Percentiles rank a stretch among this genome's conserved stretches.
phyloP scores from a whole-genome alignment of 2,329 filamentous ascomycete genomes.

The Uncinocarpus reesii region DNA sequence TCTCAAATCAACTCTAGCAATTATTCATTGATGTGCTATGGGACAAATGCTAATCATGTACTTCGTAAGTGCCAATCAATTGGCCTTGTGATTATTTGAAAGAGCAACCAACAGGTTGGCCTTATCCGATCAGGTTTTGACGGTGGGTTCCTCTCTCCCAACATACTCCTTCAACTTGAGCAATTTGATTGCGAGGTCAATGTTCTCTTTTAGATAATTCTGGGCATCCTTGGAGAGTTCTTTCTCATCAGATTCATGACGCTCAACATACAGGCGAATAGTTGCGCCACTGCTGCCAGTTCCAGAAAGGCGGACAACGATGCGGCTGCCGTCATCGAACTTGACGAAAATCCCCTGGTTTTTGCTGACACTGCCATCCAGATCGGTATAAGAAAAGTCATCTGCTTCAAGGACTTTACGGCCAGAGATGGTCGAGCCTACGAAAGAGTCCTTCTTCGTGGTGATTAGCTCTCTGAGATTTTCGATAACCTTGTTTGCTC shows the following conservation, averaged over 20 bases:
- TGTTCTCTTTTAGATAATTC: conserved; percentile 84
- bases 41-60: neutral
- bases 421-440: conserved; percentile 71
- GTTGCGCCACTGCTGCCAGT: conserved; percentile 93
- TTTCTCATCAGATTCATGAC: conserved; percentile 71
- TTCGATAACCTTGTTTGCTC: conserved; percentile 79
- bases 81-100: no score
- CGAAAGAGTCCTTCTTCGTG: conserved; percentile 57
- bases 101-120: no score
- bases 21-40: neutral
- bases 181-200: conserved; percentile 71
- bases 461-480: conserved; percentile 70
- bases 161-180: conserved; percentile 91
- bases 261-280: conserved; percentile 94
- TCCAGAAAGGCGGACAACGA: conserved; percentile 88
- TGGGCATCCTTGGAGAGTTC: conserved; percentile 77
- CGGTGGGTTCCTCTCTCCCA: conserved; percentile 84
- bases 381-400: conserved; percentile 96
- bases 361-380: conserved; percentile 91
- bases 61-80: conserved; percentile 2
- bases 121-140: conserved; percentile 85
- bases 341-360: conserved; percentile 94
- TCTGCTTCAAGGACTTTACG: conserved; percentile 81
- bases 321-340: conserved; percentile 88
- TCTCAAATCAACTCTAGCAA: neutral